A percentile compares a stretch with the other conserved stretches of the same genome.
These are phyloP conservation scores for Taphrina communis DNA, from an alignment of 1,139 yeast species.

Conservation along the genomic window DNA sequence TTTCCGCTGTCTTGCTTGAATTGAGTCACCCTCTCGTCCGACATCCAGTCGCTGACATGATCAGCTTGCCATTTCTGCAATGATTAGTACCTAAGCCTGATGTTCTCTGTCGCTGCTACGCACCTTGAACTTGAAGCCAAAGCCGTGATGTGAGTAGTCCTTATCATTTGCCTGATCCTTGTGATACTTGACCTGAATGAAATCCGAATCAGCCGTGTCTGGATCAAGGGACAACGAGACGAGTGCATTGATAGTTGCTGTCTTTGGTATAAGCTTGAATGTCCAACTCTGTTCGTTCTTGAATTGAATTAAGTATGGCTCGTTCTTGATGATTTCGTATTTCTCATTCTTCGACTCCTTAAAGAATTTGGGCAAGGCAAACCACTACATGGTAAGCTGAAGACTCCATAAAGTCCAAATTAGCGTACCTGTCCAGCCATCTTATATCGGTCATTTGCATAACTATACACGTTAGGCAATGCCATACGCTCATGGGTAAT, in stretches of 20 bases:
- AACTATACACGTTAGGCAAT: background rate
- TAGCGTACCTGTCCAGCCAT: constrained; percentile 19
- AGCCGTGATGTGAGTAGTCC: constrained; percentile 19
- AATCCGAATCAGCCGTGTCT: constrained; percentile 18
- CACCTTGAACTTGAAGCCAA: constrained; percentile 23
- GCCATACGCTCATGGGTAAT: background rate
- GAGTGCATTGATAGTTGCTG: constrained; percentile 14
- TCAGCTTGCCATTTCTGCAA: constrained; percentile 22
- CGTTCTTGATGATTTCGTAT: constrained; percentile 17
- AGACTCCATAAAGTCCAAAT: background rate
- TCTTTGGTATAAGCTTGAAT: constrained; percentile 15
- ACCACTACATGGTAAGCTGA: constrained; percentile 4
- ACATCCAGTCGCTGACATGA: constrained; percentile 24
- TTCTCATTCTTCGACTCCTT: constrained; percentile 26
- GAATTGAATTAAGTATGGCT: constrained; percentile 13
- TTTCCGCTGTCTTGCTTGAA: constrained; percentile 25
- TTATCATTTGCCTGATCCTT: constrained; percentile 21
- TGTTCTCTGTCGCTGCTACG: background rate
- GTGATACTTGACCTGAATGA: constrained; percentile 22
- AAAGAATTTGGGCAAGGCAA: constrained; percentile 18
- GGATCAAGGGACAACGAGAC: constrained; percentile 17
- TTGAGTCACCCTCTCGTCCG: constrained; percentile 13
- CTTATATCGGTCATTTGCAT: constrained; percentile 21
- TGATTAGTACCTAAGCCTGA: background rate
- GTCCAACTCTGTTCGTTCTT: constrained; percentile 22